phyloP scores from a whole-genome alignment of 148 eudicot species.

The Rhododendron griersonianum region DNA sequence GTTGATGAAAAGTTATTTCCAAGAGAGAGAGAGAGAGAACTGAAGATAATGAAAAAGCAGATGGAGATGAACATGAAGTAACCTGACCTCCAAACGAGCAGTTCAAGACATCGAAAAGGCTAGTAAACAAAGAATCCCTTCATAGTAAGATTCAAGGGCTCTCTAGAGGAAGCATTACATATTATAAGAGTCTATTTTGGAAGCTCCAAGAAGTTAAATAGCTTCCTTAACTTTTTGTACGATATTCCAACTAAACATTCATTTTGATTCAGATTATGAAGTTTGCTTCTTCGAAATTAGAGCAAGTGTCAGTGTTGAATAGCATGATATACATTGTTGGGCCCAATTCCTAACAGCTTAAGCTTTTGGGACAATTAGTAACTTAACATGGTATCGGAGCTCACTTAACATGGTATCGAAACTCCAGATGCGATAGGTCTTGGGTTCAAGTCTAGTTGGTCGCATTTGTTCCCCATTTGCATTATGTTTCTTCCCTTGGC shows the following conservation, averaged over 20 bases:
- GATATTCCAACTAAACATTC: neutral
- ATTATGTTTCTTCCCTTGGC: neutral
- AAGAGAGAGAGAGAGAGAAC: neutral
- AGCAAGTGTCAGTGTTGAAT: neutral
- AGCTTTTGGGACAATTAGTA: neutral
- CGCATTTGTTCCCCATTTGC: neutral
- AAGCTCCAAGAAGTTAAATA: neutral
- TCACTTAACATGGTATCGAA: neutral
- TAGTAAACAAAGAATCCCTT: neutral
- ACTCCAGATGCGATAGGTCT: neutral
- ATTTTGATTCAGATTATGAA: neutral
- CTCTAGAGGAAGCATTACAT: neutral
- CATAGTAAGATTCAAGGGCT: neutral
- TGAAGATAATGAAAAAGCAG: conserved; percentile 4
- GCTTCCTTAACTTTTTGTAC: neutral
- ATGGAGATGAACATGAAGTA: neutral
- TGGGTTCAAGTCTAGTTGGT: neutral
- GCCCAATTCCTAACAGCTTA: neutral
- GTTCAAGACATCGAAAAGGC: neutral
- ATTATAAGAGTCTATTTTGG: neutral
- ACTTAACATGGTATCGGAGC: no score
- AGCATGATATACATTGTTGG: neutral
- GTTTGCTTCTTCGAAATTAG: neutral
- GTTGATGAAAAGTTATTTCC: conserved; percentile 6
- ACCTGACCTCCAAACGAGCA: neutral